Conservation (phyloP, 2,329 filamentous ascomycete genomes). For the Talaromyces pinophilus region DNA sequence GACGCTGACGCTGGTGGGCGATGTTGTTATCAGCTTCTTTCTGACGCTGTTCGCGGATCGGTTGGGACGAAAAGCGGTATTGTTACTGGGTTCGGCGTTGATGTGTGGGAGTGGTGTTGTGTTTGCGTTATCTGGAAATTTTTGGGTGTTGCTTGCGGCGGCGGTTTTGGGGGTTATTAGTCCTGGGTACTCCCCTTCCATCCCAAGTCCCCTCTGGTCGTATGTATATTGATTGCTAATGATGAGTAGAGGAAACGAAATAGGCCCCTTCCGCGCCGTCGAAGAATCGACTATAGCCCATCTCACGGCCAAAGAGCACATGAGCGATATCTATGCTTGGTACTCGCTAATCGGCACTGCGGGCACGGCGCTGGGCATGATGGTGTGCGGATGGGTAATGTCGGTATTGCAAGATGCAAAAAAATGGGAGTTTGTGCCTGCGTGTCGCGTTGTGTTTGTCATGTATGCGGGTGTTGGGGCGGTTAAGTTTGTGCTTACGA, state of each 20-base stretch:
- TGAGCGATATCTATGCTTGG: conserved; percentile 67
- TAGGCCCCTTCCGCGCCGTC: conserved; percentile 67
- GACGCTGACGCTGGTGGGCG: conserved; percentile 63
- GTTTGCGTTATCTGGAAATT: conserved; percentile 59
- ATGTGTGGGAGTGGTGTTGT: conserved; percentile 60
- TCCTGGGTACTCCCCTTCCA: conserved; percentile 44
- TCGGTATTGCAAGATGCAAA: conserved; percentile 49
- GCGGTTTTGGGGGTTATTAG: conserved; percentile 64
- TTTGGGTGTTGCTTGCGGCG: conserved; percentile 60
- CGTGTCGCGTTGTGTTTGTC: conserved; percentile 60
- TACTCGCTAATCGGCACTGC: conserved; percentile 58
- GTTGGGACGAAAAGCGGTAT: conserved; percentile 58
- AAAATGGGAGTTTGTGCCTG: conserved; percentile 48
- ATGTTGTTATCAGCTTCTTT: conserved; percentile 60
- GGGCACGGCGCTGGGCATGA: conserved; percentile 62
- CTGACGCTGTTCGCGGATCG: conserved; percentile 62
- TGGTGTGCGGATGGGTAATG: conserved; percentile 62
- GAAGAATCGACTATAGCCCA: conserved; percentile 67
- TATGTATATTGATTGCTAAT: too few species aligned
- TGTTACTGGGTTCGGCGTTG: conserved; percentile 55
- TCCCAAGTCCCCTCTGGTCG: too few species aligned
- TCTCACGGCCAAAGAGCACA: conserved; percentile 56
- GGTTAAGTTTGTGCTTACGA: conserved; percentile 57
- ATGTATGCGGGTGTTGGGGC: conserved; percentile 59
- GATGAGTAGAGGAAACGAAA: conserved; percentile 57